Percentiles rank a stretch among this genome's conserved stretches.
phyloP scores from a whole-genome alignment of 2,329 filamentous ascomycete genomes.

The Acrodontium crateriforme region DNA sequence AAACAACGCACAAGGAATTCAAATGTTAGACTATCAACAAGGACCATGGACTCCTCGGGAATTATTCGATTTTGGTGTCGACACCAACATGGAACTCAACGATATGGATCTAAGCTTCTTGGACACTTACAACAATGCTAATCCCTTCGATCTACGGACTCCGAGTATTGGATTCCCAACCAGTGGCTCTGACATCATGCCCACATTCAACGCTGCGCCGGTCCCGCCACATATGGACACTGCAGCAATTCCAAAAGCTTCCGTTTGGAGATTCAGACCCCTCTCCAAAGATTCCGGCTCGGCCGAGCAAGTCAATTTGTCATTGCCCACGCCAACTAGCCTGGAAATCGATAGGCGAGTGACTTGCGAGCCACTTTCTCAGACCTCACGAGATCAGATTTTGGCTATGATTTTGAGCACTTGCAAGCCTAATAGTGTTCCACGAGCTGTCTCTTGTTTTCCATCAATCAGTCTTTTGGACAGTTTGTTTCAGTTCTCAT shows the following conservation, averaged over 20 bases:
- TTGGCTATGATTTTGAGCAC: conserved; percentile 50
- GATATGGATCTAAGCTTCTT: conserved; percentile 32
- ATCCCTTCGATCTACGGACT: conserved; percentile 26
- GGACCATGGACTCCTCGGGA: conserved; percentile 32
- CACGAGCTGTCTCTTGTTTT: conserved; percentile 45
- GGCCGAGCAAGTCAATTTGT: conserved; percentile 25
- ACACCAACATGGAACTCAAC: conserved; percentile 32
- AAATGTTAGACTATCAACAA: conserved; percentile 18
- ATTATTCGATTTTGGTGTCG: conserved; percentile 31
- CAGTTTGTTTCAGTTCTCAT: conserved; percentile 46
- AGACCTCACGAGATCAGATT: conserved; percentile 41
- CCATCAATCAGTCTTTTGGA: conserved; percentile 48
- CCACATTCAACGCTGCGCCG: conserved; percentile 20
- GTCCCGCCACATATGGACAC: conserved; percentile 20
- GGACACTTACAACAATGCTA: conserved; percentile 31
- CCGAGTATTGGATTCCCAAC: conserved; percentile 21
- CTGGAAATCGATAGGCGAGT: conserved; percentile 27
- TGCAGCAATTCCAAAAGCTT: conserved; percentile 26
- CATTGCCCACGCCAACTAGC: conserved; percentile 25
- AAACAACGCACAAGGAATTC: conserved; percentile 10
- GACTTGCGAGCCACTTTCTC: conserved; percentile 27
- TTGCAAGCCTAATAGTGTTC: conserved; percentile 37
- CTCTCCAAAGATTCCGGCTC: conserved; percentile 22
- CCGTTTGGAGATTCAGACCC: conserved; percentile 33
- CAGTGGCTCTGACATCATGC: conserved; percentile 20